A percentile compares a stretch with the other conserved stretches of the same genome.
These are phyloP conservation scores for Penicillium paneum DNA, from an alignment of 2,329 filamentous ascomycete species.

Conservation along the genomic window DNA sequence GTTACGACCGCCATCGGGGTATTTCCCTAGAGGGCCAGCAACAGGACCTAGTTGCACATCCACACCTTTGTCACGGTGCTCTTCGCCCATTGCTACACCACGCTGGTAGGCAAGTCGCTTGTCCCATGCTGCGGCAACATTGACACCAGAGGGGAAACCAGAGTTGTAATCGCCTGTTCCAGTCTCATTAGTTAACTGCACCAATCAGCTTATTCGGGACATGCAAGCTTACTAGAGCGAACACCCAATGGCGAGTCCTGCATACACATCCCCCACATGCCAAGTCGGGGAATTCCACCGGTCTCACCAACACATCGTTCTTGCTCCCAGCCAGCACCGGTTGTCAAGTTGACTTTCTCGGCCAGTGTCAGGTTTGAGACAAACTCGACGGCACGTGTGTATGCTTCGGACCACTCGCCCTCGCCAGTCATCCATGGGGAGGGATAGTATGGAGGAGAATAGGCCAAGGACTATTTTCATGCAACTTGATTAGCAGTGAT, in stretches of 20 bases:
- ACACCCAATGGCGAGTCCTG: slow-evolving; percentile 83
- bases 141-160: slow-evolving; percentile 75
- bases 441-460: slow-evolving; percentile 70
- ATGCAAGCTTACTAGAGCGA: slow-evolving; percentile 54
- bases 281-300: slow-evolving; percentile 49
- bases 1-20: slow-evolving; percentile 65
- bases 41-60: slow-evolving; percentile 75
- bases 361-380: slow-evolving; percentile 77
- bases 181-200: background rate
- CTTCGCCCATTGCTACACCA: slow-evolving; percentile 69
- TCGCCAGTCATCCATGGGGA: slow-evolving; percentile 80
- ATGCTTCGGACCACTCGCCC: slow-evolving; percentile 72
- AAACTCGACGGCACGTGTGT: slow-evolving; percentile 71
- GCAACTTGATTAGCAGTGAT: slow-evolving; percentile 3
- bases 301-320: slow-evolving; percentile 75
- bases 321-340: slow-evolving; percentile 74
- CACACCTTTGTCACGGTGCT: slow-evolving; percentile 71
- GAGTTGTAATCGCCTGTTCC: slow-evolving; percentile 68
- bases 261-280: slow-evolving; percentile 71
- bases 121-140: slow-evolving; percentile 80
- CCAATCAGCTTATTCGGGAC: background rate
- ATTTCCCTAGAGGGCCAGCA: slow-evolving; percentile 67
- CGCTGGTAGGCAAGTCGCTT: slow-evolving; percentile 65
- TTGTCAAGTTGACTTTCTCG: slow-evolving; percentile 95
- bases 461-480: slow-evolving; percentile 30